Evolutionary conservation across 2,329 filamentous ascomycete species (phyloP).

Genomic region (Fusarium algeriense): DNA sequence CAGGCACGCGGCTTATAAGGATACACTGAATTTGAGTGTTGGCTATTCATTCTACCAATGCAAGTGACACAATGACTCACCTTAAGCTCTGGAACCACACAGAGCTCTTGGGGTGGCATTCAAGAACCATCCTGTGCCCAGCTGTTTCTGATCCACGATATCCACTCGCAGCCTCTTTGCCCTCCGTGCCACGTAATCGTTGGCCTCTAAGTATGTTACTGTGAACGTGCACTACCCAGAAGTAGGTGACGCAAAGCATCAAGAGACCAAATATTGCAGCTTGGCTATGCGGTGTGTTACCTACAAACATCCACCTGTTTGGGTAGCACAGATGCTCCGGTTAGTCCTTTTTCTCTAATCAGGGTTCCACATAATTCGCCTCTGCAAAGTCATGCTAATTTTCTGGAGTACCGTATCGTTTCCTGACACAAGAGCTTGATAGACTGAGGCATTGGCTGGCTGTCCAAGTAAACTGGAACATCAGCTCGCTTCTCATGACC

Average conservation of each 20-base stretch:
- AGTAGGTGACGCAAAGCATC: background rate
- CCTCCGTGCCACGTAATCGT: background rate
- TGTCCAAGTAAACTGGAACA: too few relatives aligned
- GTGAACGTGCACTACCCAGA: background rate
- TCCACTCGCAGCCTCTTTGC: background rate
- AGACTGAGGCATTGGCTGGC: too few relatives aligned
- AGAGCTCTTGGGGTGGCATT: background rate
- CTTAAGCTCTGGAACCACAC: background rate
- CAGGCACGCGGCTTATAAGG: background rate
- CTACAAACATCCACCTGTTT: background rate
- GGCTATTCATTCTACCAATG: background rate
- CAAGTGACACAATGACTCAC: background rate
- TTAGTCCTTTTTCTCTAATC: too few relatives aligned
- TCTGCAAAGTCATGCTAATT: too few relatives aligned
- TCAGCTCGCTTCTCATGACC: too few relatives aligned
- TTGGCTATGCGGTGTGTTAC: background rate
- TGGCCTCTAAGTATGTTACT: background rate
- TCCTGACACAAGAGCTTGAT: too few relatives aligned
- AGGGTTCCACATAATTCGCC: too few relatives aligned
- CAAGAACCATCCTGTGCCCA: background rate
- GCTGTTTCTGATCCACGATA: background rate
- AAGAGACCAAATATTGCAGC: background rate
- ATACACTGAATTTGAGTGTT: background rate
- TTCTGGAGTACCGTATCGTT: too few relatives aligned
- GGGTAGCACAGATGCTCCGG: background rate